Base-by-base conservation (phyloP, 2,329 filamentous ascomycete species). In the Alternaria sp. region DNA sequence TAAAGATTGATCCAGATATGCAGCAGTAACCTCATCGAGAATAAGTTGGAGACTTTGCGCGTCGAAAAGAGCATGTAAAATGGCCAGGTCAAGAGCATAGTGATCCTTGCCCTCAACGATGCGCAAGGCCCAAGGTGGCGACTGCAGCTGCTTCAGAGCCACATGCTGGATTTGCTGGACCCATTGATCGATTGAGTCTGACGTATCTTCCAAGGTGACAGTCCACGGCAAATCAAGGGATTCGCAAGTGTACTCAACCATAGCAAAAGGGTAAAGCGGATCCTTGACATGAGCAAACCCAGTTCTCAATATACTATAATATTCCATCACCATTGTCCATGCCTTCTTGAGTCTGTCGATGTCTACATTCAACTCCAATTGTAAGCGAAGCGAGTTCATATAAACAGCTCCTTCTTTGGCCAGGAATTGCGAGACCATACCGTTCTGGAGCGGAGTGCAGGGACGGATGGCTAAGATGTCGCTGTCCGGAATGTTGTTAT, bases 51-150 rank as follows among this genome's bases (percentile, higher is more conserved):
- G 80, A 8, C 92, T 93, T 41, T 87, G 84, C 0, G 93, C 94
- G 79, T 97, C 94, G 66, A 96, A 97, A 0, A 97, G 81, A 0
- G 91, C 91, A 78, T 97, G 94, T 64, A 96, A 90, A 3, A 93
- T 83, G 9, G 83, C 86, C 20, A 89, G 71, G 44, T 84, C 78
- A 41, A 87, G 73, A 5, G 71, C 66, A 4, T 47, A 43, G 0
- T 57, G 42, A 0, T 62, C 51, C 0, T 70, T 55, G 0, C 62
- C 44, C 3, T 81, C 65, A 0, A 84, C 72, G 1, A 93, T 48
- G 0, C 80, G 79, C 20, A 92, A 75, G 12, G 80, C 80, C 92
- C 92, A 96, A 0, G 87, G 86, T 0, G 88, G 88, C 0, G 74
- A 63, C 42, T 87, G 80, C 4, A 91, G 72, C 9, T 81, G 72